Evolutionary conservation across 164 flowering plant genomes (phyloP).

Genomic region (Magnolia officinalis): DNA sequence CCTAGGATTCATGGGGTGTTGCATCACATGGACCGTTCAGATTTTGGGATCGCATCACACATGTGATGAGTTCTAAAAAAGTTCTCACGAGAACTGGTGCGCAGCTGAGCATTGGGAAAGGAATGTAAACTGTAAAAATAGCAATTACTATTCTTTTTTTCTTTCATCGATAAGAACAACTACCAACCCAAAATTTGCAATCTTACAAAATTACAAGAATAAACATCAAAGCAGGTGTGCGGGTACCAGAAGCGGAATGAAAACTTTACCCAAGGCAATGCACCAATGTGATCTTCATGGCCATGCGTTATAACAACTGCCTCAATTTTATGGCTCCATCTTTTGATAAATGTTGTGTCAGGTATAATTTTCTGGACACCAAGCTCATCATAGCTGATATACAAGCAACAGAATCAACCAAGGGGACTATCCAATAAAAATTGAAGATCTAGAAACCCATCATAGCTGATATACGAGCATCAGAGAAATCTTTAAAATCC

Average conservation of each 20-base stretch:
- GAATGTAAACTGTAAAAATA: no score
- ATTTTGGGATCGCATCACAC: no score
- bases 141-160: no score
- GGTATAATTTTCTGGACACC: constrained; percentile 96
- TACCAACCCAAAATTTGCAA: neutral
- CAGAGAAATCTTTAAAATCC: neutral
- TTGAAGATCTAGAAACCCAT: no score
- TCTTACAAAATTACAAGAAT: neutral
- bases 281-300: constrained; percentile 99
- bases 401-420: constrained; percentile 4
- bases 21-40: no score
- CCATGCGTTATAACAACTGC: constrained; percentile 98
- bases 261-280: constrained; percentile 99
- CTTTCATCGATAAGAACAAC: neutral
- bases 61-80: no score
- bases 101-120: no score
- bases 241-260: constrained; percentile 31
- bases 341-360: constrained; percentile 86
- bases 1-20: no score
- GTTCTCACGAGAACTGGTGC: no score
- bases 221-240: neutral
- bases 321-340: constrained; percentile 98
- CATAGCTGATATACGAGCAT: neutral
- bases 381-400: constrained; percentile 78
- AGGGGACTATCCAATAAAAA: neutral